phyloP scores from a whole-genome alignment of 176 grass and related monocot species.

The Thinopyrum elongatum region DNA sequence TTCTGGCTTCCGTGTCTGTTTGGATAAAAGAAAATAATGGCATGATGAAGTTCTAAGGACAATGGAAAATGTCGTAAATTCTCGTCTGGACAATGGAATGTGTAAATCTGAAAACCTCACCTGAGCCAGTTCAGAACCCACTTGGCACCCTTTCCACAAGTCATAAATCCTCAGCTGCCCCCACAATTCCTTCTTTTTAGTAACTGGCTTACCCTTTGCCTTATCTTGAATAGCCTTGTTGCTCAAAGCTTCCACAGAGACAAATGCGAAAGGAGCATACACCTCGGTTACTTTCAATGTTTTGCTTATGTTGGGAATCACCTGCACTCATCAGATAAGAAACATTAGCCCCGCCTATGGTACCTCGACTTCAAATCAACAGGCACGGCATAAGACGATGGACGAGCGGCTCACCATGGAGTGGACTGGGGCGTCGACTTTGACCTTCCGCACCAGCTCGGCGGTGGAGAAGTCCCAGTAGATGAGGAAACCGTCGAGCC shows the following conservation, averaged over 20 bases:
- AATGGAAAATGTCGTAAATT: not conserved
- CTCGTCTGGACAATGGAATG: not conserved
- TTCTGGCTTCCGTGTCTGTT: constrained; percentile 74
- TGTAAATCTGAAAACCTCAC: constrained; percentile 29
- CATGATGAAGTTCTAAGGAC: not conserved
- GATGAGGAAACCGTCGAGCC: constrained; percentile 73
- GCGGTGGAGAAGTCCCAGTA: constrained; percentile 63
- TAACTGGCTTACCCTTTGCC: constrained; percentile 36
- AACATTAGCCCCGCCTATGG: not conserved
- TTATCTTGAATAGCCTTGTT: constrained; percentile 39
- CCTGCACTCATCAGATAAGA: constrained; percentile 30
- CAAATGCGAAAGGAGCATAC: constrained; percentile 49
- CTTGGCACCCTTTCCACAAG: constrained; percentile 47
- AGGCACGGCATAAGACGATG: not conserved
- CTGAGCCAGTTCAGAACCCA: constrained; percentile 54
- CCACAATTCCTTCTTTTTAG: constrained; percentile 38
- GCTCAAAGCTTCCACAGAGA: constrained; percentile 70
- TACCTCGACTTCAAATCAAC: not conserved
- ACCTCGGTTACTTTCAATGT: constrained; percentile 36
- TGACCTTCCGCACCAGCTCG: constrained; percentile 70
- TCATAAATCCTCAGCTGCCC: constrained; percentile 60
- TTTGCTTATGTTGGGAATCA: constrained; percentile 57
- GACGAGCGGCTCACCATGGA: constrained; percentile 56
- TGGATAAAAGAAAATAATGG: not conserved
- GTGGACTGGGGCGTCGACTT: constrained; percentile 64